These are phyloP conservation scores for Saitozyma podzolica DNA, from an alignment of 768 basidiomycete genomes.

Conservation along the genomic window DNA sequence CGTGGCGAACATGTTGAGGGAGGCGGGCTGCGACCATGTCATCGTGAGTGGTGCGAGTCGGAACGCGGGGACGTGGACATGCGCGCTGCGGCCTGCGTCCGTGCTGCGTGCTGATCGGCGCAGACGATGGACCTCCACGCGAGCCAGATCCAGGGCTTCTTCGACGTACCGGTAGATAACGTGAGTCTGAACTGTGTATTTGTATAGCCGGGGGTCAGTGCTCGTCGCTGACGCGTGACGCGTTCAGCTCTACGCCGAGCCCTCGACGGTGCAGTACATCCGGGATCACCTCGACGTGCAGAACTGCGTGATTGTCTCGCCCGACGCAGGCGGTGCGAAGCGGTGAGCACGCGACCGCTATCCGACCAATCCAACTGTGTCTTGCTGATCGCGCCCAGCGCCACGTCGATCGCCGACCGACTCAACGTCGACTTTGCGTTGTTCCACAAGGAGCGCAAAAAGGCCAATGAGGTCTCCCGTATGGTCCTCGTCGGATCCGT, in stretches of 20 bases:
- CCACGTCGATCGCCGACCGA: conserved; percentile 92
- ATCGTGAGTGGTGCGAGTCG: conserved; percentile 57
- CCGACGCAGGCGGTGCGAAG: conserved; percentile 98
- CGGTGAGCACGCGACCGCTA: conserved; percentile 58
- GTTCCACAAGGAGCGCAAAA: conserved; percentile 85
- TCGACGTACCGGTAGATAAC: conserved; percentile 97
- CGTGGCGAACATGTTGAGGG: conserved; percentile 94
- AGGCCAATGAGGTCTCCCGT: conserved; percentile 58
- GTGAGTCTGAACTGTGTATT: conserved; percentile 18
- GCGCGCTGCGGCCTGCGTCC: neutral
- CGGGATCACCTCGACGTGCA: conserved; percentile 82
- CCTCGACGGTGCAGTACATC: conserved; percentile 91
- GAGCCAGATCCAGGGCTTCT: conserved; percentile 97
- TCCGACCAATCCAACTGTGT: neutral
- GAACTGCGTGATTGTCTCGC: conserved; percentile 87
- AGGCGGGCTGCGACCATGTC: conserved; percentile 96
- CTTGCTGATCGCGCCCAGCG: conserved; percentile 57
- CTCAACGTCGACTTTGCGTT: conserved; percentile 92
- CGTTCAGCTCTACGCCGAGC: conserved; percentile 76
- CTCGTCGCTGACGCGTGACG: neutral
- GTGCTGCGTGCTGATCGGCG: neutral
- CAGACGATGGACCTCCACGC: conserved; percentile 96
- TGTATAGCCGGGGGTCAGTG: neutral
- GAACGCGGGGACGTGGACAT: neutral
- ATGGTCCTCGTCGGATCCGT: conserved; percentile 93